Percentiles rank a stretch among this genome's conserved stretches.
Conservation (phyloP, 2,329 filamentous ascomycete species). For the Colletotrichum limetticola region DNA sequence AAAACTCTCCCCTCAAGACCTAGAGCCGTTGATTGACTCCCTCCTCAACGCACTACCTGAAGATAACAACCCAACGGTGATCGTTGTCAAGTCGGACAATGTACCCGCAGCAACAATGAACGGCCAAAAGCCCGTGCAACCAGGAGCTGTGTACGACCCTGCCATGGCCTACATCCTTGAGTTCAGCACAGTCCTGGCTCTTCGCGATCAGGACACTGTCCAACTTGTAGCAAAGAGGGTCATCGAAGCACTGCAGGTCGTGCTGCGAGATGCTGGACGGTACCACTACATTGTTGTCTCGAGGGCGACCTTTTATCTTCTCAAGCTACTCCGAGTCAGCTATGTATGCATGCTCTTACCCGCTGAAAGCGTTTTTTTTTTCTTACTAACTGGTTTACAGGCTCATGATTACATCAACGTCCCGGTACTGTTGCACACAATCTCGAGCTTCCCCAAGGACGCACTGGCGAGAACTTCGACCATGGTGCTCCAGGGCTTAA, state of each 20-base stretch:
- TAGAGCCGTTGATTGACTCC: constrained; percentile 66
- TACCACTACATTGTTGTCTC: constrained; percentile 88
- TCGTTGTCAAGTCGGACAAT: constrained; percentile 89
- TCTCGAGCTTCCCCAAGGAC: constrained; percentile 86
- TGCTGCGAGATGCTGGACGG: constrained; percentile 82
- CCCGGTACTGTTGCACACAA: constrained; percentile 89
- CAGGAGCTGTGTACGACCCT: constrained; percentile 81
- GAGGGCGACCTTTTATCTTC: constrained; percentile 85
- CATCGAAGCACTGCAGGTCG: constrained; percentile 80
- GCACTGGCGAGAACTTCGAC: constrained; percentile 80
- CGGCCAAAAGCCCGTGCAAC: constrained; percentile 63
- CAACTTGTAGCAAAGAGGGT: constrained; percentile 81
- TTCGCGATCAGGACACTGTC: constrained; percentile 80
- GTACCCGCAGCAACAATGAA: constrained; percentile 71
- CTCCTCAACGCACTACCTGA: constrained; percentile 89
- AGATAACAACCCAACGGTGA: constrained; percentile 79
- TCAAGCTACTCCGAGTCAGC: constrained; percentile 83
- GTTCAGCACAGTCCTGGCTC: constrained; percentile 83
- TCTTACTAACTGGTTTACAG: constrained; percentile 51
- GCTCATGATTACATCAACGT: constrained; percentile 92
- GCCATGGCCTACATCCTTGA: constrained; percentile 91
- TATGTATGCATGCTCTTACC: constrained; percentile 70
- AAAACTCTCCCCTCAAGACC: constrained; percentile 49
- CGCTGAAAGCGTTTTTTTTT: constrained; percentile 18
- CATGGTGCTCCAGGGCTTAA: constrained; percentile 81